Base-by-base conservation (phyloP, 495 filamentous ascomycete species). In the Trichoderma erinaceum region DNA sequence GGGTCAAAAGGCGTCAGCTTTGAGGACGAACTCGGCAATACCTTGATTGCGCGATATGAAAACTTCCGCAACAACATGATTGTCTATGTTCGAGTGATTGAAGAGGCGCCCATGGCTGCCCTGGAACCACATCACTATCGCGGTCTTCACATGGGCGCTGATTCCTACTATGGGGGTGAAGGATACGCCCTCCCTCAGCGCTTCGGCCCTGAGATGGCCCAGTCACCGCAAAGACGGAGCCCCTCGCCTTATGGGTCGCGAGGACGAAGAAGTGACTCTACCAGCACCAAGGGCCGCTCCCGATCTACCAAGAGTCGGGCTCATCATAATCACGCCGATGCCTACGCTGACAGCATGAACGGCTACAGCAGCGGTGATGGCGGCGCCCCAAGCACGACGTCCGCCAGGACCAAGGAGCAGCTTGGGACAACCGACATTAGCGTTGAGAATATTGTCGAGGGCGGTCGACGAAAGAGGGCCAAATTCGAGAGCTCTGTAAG, bases 401-500 rank as follows among this genome's bases (percentile, higher is more conserved):
- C 90, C 67, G 88, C 89, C 69, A 89, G 87, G 71, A 82, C 86
- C 70, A 91, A 88, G 73, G 93, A 97, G 73, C 88, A 90, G 65
- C 82, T 96, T 68, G 91, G 89, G n/a, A 96, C 91, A 74, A 93
- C 95, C 4, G 95, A 98, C 68, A 99, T 99, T 73, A 97, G 93
- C 77, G 85, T 97, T 70, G 92, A 96, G 68, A 99, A 99, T 74
- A 98, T 99, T 78, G 90, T 99, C 67, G 93, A 98, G 78, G 95
- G 96, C 73, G 92, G 92, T 70, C 88, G 95, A 78, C 87, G 95
- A 70, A 97, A 99, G 83, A 87, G 92, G 74, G 91, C 95, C 70
- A 97, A 97, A 81, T 99, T 99, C 76, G 92, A 97, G 71, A 97
- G 93, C 79, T 96, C 93, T 71, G 93, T 97, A 85, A 87, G 92